A percentile compares a stretch with the other conserved stretches of the same genome.
These are phyloP conservation scores for Alternaria arborescens DNA, from an alignment of 2,329 filamentous ascomycete genomes.

Conservation along the genomic window DNA sequence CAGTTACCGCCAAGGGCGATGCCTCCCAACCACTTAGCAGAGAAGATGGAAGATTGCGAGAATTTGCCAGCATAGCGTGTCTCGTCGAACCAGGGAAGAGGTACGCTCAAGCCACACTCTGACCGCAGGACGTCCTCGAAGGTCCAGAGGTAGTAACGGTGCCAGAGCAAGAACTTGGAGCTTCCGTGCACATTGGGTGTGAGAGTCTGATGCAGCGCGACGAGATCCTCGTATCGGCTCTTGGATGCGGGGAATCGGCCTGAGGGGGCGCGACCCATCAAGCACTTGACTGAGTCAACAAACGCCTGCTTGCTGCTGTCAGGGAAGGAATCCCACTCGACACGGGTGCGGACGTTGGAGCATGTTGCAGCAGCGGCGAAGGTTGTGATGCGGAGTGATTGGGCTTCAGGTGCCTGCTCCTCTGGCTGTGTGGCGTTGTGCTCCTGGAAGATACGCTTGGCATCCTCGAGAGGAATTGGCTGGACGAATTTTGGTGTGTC, in stretches of 20 bases:
- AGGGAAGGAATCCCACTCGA: slow-evolving; percentile 43
- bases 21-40: slow-evolving; percentile 36
- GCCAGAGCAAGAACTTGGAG: slow-evolving; percentile 54
- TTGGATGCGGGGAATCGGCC: slow-evolving; percentile 36
- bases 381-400: neutral
- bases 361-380: slow-evolving; percentile 27
- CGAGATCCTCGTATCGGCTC: slow-evolving; percentile 47
- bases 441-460: slow-evolving; percentile 10
- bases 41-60: slow-evolving; percentile 42
- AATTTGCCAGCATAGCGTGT: slow-evolving; percentile 44
- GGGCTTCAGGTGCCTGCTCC: neutral
- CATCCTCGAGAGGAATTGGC: slow-evolving; percentile 19
- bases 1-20: slow-evolving; percentile 38
- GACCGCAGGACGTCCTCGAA: slow-evolving; percentile 54
- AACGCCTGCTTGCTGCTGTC: slow-evolving; percentile 36
- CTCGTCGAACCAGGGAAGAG: slow-evolving; percentile 52
- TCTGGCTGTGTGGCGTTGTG: neutral
- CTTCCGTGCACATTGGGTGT: slow-evolving; percentile 47
- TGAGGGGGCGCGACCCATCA: slow-evolving; percentile 33
- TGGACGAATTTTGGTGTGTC: slow-evolving; percentile 14
- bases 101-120: slow-evolving; percentile 54
- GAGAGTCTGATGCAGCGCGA: slow-evolving; percentile 45
- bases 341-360: slow-evolving; percentile 39
- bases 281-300: slow-evolving; percentile 41
- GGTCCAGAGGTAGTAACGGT: slow-evolving; percentile 54